phyloP scores from a whole-genome alignment of 202 grass and related monocot genomes.

The Carex arenaria region DNA sequence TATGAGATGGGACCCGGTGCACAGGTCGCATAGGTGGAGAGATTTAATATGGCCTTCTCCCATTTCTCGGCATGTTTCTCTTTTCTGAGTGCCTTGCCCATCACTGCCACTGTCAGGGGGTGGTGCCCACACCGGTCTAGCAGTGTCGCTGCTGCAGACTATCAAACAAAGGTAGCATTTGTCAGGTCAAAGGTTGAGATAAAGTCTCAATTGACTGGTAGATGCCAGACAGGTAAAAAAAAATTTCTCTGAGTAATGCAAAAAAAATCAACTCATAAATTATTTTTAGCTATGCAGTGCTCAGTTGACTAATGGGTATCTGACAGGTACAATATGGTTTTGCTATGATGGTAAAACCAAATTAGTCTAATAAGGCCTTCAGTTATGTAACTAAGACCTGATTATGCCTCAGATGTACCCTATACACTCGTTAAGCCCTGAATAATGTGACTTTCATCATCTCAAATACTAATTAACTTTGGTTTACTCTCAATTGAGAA shows the following conservation, averaged over 20 bases:
- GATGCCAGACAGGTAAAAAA: neutral
- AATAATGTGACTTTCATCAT: neutral
- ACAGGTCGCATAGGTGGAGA: slow-evolving; percentile 4
- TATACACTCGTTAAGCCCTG: neutral
- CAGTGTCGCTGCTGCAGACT: neutral
- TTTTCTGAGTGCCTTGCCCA: slow-evolving; percentile 9
- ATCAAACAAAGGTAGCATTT: neutral
- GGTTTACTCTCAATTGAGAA: neutral
- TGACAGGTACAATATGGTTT: neutral
- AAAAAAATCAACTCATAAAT: neutral
- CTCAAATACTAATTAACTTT: neutral
- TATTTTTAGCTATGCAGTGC: neutral
- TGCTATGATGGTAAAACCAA: neutral
- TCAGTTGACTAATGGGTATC: neutral
- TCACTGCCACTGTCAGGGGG: slow-evolving; percentile 7
- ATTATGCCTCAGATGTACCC: neutral
- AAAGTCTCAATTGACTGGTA: neutral
- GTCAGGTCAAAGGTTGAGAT: neutral
- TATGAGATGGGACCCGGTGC: slow-evolving; percentile 6
- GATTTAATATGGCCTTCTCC: neutral
- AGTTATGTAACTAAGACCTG: neutral
- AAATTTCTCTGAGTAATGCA: neutral
- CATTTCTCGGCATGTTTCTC: neutral
- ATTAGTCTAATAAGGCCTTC: neutral
- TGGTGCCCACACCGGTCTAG: neutral